Base-by-base conservation (phyloP, 768 basidiomycete species). In the Cystobasidium ongulense region DNA sequence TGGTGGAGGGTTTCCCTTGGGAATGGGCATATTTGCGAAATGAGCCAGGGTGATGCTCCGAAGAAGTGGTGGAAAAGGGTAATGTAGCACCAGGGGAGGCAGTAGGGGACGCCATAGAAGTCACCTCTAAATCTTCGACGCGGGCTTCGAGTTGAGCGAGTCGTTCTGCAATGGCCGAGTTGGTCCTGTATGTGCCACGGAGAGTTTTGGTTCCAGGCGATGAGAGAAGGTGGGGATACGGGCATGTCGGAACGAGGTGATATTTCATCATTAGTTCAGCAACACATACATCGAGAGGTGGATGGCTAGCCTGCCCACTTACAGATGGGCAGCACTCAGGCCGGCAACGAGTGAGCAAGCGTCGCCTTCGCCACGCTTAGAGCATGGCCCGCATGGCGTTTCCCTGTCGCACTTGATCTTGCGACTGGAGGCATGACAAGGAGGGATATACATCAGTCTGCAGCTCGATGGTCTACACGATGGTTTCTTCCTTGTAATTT, bases 371-470 rank as follows among this genome's bases (percentile, higher is more conserved):
- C 65, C 65, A 10, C 65, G 41, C 50, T 52, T 67, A 4, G 21
- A 50, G 38, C 65, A 67, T 7, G 39, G 65, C 4, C 43, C 41
- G 29, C 65, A 67, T n/a, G 43, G 27, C 2, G 23, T 10, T 10
- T 67, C 65, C 23, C 65, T 41, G 50, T 67, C 65, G 65, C 65
- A 67, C 35, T 67, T 67, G 65, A 67, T 67, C 29, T 67, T 67
- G n/a, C 65, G 25, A 35, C 25, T 38, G 63, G 23, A 11, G 63
- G 36, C n/a, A 31, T 13, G 33, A 35, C 4, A 35, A 29, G 57
- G 36, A 64, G 29, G 27, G 7, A 25, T 59, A n/a, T 21, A 21
- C 57, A 11, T 15, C 25, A 15, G 27, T 59, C 11, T 31, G 27
- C 57, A 13, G 43, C n/a, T 13, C 43, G 43, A 46, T 46, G n/a